Conservation (phyloP, 495 filamentous ascomycete genomes). For the Zalerion maritima region DNA sequence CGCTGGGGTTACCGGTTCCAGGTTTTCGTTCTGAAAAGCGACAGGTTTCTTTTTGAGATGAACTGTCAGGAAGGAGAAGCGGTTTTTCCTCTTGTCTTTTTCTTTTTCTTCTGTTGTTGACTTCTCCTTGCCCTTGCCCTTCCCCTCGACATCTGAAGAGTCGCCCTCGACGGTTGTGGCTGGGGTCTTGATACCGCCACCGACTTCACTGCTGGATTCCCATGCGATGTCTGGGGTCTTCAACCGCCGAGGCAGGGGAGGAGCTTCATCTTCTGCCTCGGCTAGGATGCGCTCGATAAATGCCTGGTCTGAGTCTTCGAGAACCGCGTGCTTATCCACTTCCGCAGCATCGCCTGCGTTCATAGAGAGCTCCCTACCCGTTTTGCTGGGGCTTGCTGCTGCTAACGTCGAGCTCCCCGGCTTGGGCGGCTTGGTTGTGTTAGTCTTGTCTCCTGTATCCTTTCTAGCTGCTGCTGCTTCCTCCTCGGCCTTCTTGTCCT, state of each 20-base stretch:
- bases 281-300: slow-evolving; percentile 28
- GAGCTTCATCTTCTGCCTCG: slow-evolving; percentile 20
- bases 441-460: not conserved
- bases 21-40: slow-evolving; percentile 12
- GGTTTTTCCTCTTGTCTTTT: slow-evolving; percentile 18
- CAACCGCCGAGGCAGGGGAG: slow-evolving; percentile 25
- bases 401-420: slow-evolving; percentile 3
- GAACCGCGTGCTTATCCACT: slow-evolving; percentile 16
- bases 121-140: slow-evolving; percentile 5
- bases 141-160: slow-evolving; percentile 5
- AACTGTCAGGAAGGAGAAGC: slow-evolving; percentile 20
- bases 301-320: slow-evolving; percentile 26
- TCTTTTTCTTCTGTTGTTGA: slow-evolving; percentile 9
- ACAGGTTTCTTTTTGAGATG: slow-evolving; percentile 7
- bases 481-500: slow-evolving; percentile 14
- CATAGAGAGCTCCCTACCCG: too few relatives aligned
- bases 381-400: slow-evolving; percentile 1
- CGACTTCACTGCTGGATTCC: slow-evolving; percentile 25
- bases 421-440: slow-evolving; percentile 1
- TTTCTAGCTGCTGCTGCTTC: slow-evolving; percentile 1
- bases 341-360: slow-evolving; percentile 4
- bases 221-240: slow-evolving; percentile 29
- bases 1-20: slow-evolving; percentile 11
- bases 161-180: slow-evolving; percentile 6
- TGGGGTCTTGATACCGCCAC: too few relatives aligned